Percentiles rank a stretch among this genome's conserved stretches.
phyloP scores from a whole-genome alignment of 495 filamentous ascomycete species.

The Saxispiralis lemnorum region DNA sequence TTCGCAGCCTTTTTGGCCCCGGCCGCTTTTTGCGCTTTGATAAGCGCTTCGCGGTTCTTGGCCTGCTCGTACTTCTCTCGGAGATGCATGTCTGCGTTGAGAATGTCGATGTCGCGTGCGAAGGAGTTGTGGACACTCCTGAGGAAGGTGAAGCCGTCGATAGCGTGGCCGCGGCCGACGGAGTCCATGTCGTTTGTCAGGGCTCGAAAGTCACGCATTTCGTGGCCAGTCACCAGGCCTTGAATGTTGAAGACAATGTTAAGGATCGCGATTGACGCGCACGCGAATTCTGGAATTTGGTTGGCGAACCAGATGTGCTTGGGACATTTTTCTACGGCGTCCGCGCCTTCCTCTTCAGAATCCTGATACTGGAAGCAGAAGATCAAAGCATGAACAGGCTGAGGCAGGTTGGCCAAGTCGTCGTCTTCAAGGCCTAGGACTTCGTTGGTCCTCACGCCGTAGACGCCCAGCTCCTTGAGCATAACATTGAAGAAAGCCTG shows the following conservation, averaged over 20 bases:
- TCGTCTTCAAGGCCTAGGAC: slow-evolving; percentile 58
- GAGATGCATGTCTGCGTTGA: slow-evolving; percentile 55
- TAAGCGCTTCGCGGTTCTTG: slow-evolving; percentile 17
- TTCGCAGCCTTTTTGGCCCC: slow-evolving; percentile 23
- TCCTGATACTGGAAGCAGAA: slow-evolving; percentile 33
- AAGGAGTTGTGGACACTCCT: slow-evolving; percentile 75
- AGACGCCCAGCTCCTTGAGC: slow-evolving; percentile 57
- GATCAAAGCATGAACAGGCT: slow-evolving; percentile 51
- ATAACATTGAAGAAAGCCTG: slow-evolving; percentile 74
- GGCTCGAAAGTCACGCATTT: slow-evolving; percentile 51
- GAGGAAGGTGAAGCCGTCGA: slow-evolving; percentile 59
- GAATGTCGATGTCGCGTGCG: slow-evolving; percentile 61
- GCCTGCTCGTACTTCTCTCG: slow-evolving; percentile 36
- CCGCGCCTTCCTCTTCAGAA: slow-evolving; percentile 34
- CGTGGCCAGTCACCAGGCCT: slow-evolving; percentile 43
- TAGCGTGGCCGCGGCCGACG: slow-evolving; percentile 52
- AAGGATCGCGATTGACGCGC: slow-evolving; percentile 71
- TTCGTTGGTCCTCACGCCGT: slow-evolving; percentile 58
- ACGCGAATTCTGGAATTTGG: slow-evolving; percentile 68
- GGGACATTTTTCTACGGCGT: slow-evolving; percentile 35
- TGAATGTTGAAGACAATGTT: slow-evolving; percentile 81
- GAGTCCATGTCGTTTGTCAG: slow-evolving; percentile 51
- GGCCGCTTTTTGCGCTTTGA: slow-evolving; percentile 23
- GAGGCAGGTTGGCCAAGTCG: slow-evolving; percentile 41
- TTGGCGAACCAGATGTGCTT: slow-evolving; percentile 83